Conservation (phyloP, 176 grass and related monocot species). For the Musa beccarii region DNA sequence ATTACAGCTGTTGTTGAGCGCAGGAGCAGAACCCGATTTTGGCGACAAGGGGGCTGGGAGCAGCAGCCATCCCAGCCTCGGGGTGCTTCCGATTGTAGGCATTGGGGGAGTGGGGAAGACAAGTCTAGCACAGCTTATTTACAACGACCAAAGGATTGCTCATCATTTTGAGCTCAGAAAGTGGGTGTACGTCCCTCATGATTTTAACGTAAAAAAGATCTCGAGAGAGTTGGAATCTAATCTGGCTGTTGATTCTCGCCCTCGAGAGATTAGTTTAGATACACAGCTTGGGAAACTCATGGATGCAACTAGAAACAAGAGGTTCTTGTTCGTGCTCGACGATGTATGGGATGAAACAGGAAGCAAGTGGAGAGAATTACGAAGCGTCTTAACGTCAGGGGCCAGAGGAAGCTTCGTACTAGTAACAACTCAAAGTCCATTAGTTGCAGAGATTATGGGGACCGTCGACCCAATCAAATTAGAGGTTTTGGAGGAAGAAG, state of each 20-base stretch:
- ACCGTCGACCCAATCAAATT: constrained; percentile 23
- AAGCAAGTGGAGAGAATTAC: not conserved
- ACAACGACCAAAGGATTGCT: not conserved
- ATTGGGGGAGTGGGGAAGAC: constrained; percentile 3
- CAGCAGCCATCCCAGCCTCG: not conserved
- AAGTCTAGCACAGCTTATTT: constrained; percentile 9
- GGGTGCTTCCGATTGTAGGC: constrained; percentile 18
- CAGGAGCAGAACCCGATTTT: not conserved
- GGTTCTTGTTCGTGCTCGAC: constrained; percentile 27
- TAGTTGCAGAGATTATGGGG: constrained; percentile 22
- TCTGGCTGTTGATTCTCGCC: not conserved
- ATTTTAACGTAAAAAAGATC: not conserved
- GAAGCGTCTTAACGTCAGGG: not conserved
- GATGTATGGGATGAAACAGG: constrained; percentile 13
- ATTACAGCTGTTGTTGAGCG: not conserved
- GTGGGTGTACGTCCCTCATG: constrained; percentile 5
- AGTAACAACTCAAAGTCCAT: constrained; percentile 27
- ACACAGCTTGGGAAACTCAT: not conserved
- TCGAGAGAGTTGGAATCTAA: not conserved
- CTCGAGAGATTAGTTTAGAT: not conserved
- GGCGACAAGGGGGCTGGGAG: not conserved
- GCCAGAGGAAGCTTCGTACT: constrained; percentile 3
- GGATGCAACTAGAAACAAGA: not conserved
- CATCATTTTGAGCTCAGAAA: not conserved
- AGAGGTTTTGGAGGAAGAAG: not conserved